Percentiles rank a stretch among this genome's conserved stretches.
Conservation (phyloP, 345 rosid genomes). For the Euphorbia tirucalli region DNA sequence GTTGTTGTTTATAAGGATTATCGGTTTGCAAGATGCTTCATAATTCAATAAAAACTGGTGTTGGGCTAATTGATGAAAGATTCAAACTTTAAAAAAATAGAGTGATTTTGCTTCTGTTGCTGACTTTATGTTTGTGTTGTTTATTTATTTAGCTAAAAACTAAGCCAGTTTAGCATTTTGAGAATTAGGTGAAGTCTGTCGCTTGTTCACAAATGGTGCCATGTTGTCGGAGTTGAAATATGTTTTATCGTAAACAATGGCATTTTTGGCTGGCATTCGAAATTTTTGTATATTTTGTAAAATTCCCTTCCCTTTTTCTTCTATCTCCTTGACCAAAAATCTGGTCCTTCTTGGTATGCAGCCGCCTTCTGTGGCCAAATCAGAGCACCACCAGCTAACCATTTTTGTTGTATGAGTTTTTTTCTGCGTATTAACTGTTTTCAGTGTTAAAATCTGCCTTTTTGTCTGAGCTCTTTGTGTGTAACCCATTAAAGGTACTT, state of each 20-base stretch:
- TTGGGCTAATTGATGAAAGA: conserved; percentile 3
- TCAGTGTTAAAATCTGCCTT: background rate
- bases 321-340: no score
- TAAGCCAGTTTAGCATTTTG: background rate
- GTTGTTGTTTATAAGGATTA: background rate
- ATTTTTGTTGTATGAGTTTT: background rate
- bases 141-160: background rate
- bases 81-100: background rate
- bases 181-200: background rate
- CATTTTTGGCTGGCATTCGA: background rate
- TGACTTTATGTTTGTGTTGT: background rate
- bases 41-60: no score
- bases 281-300: background rate
- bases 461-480: background rate
- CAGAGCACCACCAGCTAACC: background rate
- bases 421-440: background rate
- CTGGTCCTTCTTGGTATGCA: background rate
- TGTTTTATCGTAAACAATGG: background rate
- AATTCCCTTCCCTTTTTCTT: background rate
- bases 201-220: background rate
- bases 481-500: background rate
- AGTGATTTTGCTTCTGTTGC: no score
- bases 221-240: background rate
- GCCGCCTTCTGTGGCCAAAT: background rate
- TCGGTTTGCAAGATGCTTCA: background rate